Base-by-base conservation (phyloP, 225 moss, liverwort and hornwort genomes). In the Polytrichum formosum region DNA sequence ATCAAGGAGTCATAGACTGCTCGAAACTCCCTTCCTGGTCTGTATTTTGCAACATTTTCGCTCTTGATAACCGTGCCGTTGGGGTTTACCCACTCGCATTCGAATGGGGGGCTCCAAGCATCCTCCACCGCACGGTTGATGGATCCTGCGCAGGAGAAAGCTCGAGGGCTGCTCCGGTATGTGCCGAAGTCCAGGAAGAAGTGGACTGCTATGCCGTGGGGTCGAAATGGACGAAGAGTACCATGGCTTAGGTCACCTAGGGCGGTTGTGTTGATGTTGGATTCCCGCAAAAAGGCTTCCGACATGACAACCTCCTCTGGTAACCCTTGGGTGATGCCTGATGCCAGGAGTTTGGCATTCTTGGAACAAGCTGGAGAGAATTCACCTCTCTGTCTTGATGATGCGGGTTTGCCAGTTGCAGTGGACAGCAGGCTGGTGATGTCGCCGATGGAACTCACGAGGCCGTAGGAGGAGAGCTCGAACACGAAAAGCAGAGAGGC, bases 161-260 rank as follows among this genome's bases (percentile, higher is more conserved):
- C 81, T 7, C 78, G 74, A 35, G 84, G 77, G 1, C 88, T 82
- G 2, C 84, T 79, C n/a, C 88, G 74, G n/a, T 82, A 88, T 1
- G 84, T 79, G 17, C 82, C 72, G 82, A 88, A 82, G 61, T 82
- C 77, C 3, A 88, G 73, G 71, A 82, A 88, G 63, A 88, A 69
- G 33, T 84, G 81, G 1, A 79, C 69, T 7, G 77, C 84, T 37
- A 77, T 56, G 7, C 87, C 87, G 55, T 88, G 87, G 2, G 86
- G 82, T 59, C 74, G 76, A 26, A 86, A 83, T 20, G 75, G 1
- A 4, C 86, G 82, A 1, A 86, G 26, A 64, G 80, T 62, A 26
- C 82, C 86, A 25, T 73, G 61, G 23, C 75, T 65, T 22, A 68
- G 35, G 35, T 35, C 18, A 63, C 78, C 73, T 4, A 86, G 61